Evolutionary conservation across 768 basidiomycete species (phyloP).

Genomic region (Pisolithus microcarpus): DNA sequence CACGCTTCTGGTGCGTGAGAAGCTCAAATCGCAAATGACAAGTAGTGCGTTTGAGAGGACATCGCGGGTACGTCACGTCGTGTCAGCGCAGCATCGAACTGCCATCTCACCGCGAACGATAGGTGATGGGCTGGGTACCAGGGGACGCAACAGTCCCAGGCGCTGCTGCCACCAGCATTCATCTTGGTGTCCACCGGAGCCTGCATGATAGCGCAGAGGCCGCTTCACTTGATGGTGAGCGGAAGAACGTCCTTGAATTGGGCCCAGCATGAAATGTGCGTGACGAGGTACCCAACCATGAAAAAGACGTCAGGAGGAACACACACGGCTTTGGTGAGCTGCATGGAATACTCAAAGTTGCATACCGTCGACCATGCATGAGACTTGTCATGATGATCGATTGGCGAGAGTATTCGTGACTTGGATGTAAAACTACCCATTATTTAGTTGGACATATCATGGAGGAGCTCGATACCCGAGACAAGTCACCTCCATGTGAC

Average conservation of each 20-base stretch:
- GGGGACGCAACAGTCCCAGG: neutral
- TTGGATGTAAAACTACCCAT: no score
- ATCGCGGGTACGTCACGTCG: neutral
- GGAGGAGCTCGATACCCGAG: no score
- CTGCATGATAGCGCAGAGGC: neutral
- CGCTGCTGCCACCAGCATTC: neutral
- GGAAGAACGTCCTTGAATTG: neutral
- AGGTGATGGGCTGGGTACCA: neutral
- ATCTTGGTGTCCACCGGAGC: neutral
- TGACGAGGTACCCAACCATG: neutral
- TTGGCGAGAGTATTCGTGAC: no score
- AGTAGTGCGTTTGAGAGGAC: neutral
- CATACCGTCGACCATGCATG: no score
- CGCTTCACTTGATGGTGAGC: neutral
- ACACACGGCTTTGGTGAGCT: no score
- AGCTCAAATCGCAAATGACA: constrained; percentile 23
- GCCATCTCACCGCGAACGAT: no score
- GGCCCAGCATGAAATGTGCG: neutral
- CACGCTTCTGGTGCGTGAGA: constrained; percentile 35
- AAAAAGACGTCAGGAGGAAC: no score
- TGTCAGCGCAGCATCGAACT: no score
- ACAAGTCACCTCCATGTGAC: no score
- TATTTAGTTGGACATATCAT: no score
- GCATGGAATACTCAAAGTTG: no score
- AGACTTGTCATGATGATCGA: no score